Percentiles rank a stretch among this genome's conserved stretches.
These are phyloP conservation scores for Dactylis glomerata DNA, from an alignment of 176 grass and related monocot species.

Conservation along the genomic window DNA sequence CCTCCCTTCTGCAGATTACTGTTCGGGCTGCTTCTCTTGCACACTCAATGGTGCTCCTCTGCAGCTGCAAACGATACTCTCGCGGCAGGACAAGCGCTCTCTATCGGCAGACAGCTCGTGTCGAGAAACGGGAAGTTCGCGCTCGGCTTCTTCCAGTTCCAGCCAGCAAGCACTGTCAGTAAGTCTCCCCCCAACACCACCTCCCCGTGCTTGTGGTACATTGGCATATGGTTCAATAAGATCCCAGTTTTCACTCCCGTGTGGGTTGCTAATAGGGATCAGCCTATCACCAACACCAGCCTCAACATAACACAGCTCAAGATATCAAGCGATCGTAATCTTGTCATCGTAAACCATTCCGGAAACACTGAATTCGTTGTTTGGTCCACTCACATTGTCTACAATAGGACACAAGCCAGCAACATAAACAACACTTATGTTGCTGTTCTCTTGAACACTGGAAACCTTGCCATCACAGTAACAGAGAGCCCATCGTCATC, in stretches of 20 bases:
- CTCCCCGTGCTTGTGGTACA: neutral
- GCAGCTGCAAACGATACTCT: constrained; percentile 4
- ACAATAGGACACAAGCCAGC: neutral
- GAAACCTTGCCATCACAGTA: neutral
- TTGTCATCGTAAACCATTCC: neutral
- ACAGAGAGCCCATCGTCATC: neutral
- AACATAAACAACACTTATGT: neutral
- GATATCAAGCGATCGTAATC: neutral
- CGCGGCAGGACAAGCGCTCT: neutral
- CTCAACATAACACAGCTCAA: neutral
- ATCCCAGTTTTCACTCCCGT: neutral
- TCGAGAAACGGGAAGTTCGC: constrained; percentile 37
- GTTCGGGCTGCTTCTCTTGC: neutral
- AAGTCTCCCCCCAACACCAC: neutral
- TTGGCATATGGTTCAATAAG: constrained; percentile 1
- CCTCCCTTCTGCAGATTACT: neutral
- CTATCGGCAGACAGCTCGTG: constrained; percentile 22
- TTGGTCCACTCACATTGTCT: neutral
- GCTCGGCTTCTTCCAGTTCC: constrained; percentile 44
- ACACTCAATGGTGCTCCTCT: neutral
- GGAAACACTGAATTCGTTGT: neutral
- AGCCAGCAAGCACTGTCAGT: neutral
- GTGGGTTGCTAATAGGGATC: neutral
- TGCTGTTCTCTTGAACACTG: neutral
- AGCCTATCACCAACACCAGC: neutral